Evolutionary conservation across 495 filamentous ascomycete genomes (phyloP), one percentile per base, ranked within the genome.

Genomic region (Daldinia vernicosa): DNA sequence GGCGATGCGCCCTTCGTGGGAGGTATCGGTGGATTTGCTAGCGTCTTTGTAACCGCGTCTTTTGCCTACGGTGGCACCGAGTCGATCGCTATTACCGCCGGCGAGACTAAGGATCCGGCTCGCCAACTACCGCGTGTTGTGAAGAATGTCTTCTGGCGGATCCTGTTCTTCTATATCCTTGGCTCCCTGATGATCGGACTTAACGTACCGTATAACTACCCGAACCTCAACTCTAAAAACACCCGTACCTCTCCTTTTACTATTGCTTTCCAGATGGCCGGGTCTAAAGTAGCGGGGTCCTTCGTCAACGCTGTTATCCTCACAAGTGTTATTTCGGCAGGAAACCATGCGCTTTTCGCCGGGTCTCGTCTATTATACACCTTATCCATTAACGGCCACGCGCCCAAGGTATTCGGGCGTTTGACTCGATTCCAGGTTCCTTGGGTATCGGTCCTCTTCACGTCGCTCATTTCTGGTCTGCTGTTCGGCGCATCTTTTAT

Each of bases 401-500:
- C 70, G 77, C 84, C 69, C 1, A 51, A 67, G n/a, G 70, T 75
- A 80, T 69, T 90, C 66, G 80, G 80, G 8, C 74, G 77, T 15
- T 70, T 89, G 27, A 89, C 86, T 50, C 80, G 83, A n/a, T 84
- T 85, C 66, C 77, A 85, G 22, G 83, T 89, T 0, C 88, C 88
- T 2, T 89, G 86, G 86, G 76, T 89, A 9, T 85, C 87, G 0
- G 86, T 89, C 2, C 79, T 89, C 0, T 82, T 81, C 3, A 89
- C 87, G 1, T 84, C 83, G 0, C 69, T 82, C 6, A 84, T 89
- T 43, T 86, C 83, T 61, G 85, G 83, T 5, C 80, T 89, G 3
- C 88, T 86, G 63, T 90, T 89, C 57, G 87, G 87, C 22, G 86
- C 86, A 1, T 86, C 83, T 66, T 89, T 88, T 45, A 88, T 89